Base-by-base conservation (phyloP, 768 basidiomycete genomes). In the Collybia mongolica region DNA sequence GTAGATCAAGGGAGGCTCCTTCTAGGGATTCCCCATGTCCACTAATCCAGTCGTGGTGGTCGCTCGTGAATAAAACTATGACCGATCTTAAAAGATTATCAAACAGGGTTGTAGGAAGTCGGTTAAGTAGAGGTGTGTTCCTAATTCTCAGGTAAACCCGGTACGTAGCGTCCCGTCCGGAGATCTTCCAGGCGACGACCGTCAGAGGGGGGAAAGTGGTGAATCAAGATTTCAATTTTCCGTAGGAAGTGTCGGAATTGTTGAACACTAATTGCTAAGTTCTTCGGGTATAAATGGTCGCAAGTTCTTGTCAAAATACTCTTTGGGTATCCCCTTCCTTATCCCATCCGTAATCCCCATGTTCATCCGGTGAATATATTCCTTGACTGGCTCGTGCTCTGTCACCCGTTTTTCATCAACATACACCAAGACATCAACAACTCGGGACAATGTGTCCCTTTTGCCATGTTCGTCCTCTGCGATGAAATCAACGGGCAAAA, bases 1-100 rank as follows among this genome's bases (percentile, higher is more conserved):
- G 58, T 76, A 76, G 12, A 89, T 66, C 11, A 89, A 73, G 14
- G 87, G 86, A 1, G 86, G 89, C 66, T 83, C 73, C 39, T 68
- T 60, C 83, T 83, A 89, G 7, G 82, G 65, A 36, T 32, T 32
- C 11, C 32, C 11, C 32, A 32, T 32, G 14, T 12, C 5, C 14
- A 12, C 32, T 6, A 9, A 26, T 26, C 24, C 24, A 26, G 11
- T 32, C 11, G 26, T 32, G 32, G 32, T 11, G 32, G 7, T 32
- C 11, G 6, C 14, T 32, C 2, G 32, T 9, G 11, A 9, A 32
- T 11, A 14, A 32, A 32, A 32, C 11, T 32, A 11, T 9, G 11
- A 3, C 6, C 32, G 32, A 32, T 32, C 32, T n/a, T 32, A 11
- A 14, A 32, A 32, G 32, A 32, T 32, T 9, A 32, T 6, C 11